phyloP scores from a whole-genome alignment of 2,329 filamentous ascomycete species.

The Fusarium sororula region DNA sequence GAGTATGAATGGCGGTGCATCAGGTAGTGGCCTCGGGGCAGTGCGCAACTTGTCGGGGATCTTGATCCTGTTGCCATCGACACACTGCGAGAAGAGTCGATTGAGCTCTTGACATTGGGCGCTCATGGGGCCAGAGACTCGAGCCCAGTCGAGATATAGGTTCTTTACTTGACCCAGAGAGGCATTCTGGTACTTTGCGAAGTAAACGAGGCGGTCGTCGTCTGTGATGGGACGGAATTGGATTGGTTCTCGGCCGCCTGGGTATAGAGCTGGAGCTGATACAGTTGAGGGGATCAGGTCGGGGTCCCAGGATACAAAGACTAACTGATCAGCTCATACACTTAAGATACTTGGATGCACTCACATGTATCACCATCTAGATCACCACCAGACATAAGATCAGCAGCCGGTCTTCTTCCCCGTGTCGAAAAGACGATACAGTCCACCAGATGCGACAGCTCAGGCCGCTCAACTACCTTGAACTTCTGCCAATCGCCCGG shows the following conservation, averaged over 20 bases:
- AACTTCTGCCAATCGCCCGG: slow-evolving; percentile 5
- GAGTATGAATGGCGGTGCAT: not conserved
- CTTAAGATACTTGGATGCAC: fast-evolving
- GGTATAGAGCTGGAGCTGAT: not conserved
- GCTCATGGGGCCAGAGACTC: not conserved
- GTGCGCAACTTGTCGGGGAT: not conserved
- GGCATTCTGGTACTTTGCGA: not conserved
- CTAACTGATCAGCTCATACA: fast-evolving
- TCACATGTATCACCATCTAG: not conserved
- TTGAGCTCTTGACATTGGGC: slow-evolving; percentile 1
- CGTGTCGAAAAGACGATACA: not conserved
- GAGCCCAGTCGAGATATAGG: slow-evolving; percentile 1
- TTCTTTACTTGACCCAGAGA: not conserved
- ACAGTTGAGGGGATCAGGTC: not conserved
- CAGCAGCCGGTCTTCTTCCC: not conserved
- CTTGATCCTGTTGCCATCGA: not conserved
- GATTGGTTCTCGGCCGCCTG: not conserved
- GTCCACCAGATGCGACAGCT: not conserved
- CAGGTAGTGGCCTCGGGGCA: not conserved
- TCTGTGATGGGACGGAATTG: not conserved
- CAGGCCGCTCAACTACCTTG: not conserved
- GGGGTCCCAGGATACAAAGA: slow-evolving; percentile 2
- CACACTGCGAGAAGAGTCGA: slow-evolving; percentile 7
- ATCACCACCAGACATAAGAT: slow-evolving; percentile 1
- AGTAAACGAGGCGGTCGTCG: not conserved